Conservation (phyloP, 2,329 filamentous ascomycete genomes). For the Aspergillus spinulosporus region DNA sequence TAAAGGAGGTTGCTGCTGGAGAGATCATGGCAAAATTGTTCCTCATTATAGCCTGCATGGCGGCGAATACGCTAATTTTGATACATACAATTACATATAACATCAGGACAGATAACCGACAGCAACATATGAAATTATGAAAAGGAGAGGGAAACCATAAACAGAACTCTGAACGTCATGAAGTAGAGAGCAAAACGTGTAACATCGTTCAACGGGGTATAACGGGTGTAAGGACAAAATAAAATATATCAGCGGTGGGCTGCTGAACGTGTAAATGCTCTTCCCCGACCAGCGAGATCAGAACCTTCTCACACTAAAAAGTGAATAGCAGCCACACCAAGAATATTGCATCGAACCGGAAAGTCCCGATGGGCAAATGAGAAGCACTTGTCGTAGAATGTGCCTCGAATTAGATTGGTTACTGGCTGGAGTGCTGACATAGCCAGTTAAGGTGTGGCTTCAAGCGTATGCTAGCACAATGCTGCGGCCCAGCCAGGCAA, state of each 20-base stretch:
- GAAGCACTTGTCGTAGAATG: not conserved
- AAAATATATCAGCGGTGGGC: constrained; percentile 12
- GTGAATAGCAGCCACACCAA: constrained; percentile 9
- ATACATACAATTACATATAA: constrained; percentile 19
- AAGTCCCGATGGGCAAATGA: not conserved
- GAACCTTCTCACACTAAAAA: constrained; percentile 12
- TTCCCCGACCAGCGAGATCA: constrained; percentile 25
- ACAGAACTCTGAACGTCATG: constrained; percentile 12
- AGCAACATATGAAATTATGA: constrained; percentile 3
- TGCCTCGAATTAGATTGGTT: not conserved
- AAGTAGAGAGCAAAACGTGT: constrained; percentile 13
- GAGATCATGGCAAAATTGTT: not conserved
- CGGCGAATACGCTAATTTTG: constrained; percentile 18
- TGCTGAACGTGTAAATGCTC: constrained; percentile 5
- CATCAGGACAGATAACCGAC: constrained; percentile 9
- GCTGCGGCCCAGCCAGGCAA: not conserved
- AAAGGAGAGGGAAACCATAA: not conserved
- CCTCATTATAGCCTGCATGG: constrained; percentile 17
- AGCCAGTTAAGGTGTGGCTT: not conserved
- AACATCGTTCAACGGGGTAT: constrained; percentile 26
- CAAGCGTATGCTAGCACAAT: not conserved
- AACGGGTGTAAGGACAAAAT: constrained; percentile 13
- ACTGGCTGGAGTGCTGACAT: not conserved
- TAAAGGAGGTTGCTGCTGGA: not conserved
- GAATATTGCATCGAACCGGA: constrained; percentile 4